A percentile compares a stretch with the other conserved stretches of the same genome.
phyloP scores from a whole-genome alignment of 2,329 filamentous ascomycete species.

The Fusarium falciforme region DNA sequence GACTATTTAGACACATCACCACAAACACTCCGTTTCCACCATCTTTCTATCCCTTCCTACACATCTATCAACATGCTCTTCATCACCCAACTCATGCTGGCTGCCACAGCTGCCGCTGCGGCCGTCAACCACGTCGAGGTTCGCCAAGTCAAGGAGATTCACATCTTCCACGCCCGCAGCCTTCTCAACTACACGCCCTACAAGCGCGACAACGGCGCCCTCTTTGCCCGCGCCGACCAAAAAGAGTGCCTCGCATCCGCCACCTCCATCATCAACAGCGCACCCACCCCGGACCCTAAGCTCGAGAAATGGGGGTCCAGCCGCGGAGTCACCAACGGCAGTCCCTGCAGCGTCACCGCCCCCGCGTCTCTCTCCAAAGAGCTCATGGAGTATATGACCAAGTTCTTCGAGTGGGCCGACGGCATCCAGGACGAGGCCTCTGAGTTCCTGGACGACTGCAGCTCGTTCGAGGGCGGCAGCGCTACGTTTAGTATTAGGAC shows the following conservation, averaged over 20 bases:
- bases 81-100: background rate
- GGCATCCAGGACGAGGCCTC: background rate
- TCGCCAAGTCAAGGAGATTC: background rate
- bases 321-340: background rate
- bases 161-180: background rate
- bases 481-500: background rate
- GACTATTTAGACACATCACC: background rate
- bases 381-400: conserved; percentile 2
- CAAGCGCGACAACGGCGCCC: background rate
- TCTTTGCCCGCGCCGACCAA: background rate
- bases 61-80: conserved; percentile 1
- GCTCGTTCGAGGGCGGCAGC: background rate
- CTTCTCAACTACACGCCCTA: conserved; percentile 1
- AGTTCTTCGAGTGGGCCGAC: background rate
- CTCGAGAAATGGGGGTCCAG: background rate
- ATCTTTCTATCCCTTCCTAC: background rate
- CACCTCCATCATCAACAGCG: background rate
- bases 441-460: background rate
- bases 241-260: background rate
- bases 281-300: background rate
- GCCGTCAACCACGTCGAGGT: background rate
- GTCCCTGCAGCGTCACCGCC: background rate
- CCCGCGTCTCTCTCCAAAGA: conserved; percentile 1
- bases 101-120: background rate
- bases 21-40: background rate